Evolutionary conservation across 2,329 filamentous ascomycete genomes (phyloP), one percentile per base, ranked within the genome.

Genomic region (Colletotrichum abscissum): DNA sequence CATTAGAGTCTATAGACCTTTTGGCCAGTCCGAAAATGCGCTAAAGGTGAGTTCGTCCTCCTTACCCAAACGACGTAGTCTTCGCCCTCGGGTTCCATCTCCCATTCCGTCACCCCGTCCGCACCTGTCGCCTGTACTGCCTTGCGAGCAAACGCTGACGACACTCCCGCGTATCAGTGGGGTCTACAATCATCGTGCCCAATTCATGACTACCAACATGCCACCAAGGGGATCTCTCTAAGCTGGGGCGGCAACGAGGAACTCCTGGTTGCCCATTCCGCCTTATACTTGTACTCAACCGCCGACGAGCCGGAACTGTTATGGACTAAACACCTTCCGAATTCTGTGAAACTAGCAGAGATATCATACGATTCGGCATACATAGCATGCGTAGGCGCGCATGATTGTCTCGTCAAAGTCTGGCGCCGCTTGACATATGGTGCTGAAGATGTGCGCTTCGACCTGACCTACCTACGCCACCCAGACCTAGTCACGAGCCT

Each of bases 161-260:
- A 38, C 5, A n/a, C 24, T 8, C 30, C 22, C 62, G 14, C n/a
- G 5, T 56, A 49, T 14, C 79, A 92, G 90, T 93, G 91, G 89
- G 88, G 87, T 42, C 84, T 92, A 69, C 91, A 95, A 84, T 87
- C 89, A 67, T 87, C 86, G 75, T 90, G 94, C 69, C 82, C 86
- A 76, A 80, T 88, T 56, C 69, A 78, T 76, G 58, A 76, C 65
- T 49, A 28, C 68, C 60, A 75, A 76, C 11, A 57, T 70, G 46
- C 84, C 72, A 91, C 88, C 63, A 78, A 77, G 16, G 76, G 80
- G 55, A 80, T 80, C 78, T 54, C 57, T 9, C 84, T 99, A 63
- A 98, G 95, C 16, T 99, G 97, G 97, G 96, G 96, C 49, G 89
- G 91, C 76, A 88, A 92, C 35, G 93, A 96, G 74, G 97, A 99